Evolutionary conservation across 2,329 filamentous ascomycete species (phyloP), one percentile per base, ranked within the genome.

Genomic region (Penicillium sclerotigenum): DNA sequence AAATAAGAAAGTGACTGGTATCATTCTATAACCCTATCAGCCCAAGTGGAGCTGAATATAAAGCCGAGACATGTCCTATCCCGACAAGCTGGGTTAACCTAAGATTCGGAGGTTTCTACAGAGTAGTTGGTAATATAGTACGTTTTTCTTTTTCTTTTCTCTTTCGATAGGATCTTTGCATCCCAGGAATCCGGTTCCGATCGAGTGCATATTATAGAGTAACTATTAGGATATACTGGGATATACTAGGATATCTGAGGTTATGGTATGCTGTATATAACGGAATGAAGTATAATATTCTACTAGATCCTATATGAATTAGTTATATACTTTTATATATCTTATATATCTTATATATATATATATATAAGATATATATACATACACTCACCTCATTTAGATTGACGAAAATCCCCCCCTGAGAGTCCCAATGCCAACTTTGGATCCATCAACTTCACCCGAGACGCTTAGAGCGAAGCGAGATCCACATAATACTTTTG

Each of bases 151-250:
- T 20, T 53, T 40, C 16, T 40, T 13, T 4, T 43, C 24, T 46
- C 24, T 20, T 41, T 56, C 49, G 41, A 38, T 29, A 49, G 47
- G 54, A 45, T 38, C 18, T 50, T 41, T 53, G 53, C 46, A 59
- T 61, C 57, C 62, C 60, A 64, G 59, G 29, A 40, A 22, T 46
- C 52, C 34, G 59, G 58, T 45, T 54, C 59, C 59, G 57, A 60
- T 61, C 52, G 37, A 40, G 18, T 37, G 37, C 45, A 48, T 48
- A 31, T 34, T 26, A 33, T 34, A 31, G 1, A 26, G 4, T n/a
- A n/a, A n/a, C n/a, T n/a, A n/a, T n/a, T n/a, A n/a, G n/a, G n/a
- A n/a, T 41, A 37, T 20, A 37, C 14, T 40, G 22, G 37, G 6
- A 18, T 20, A 14, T 7, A 37, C 10, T 13, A 38, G 34, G n/a